Evolutionary conservation across 108 stramenopile species (phyloP).

Genomic region (Nitzschia palea): DNA sequence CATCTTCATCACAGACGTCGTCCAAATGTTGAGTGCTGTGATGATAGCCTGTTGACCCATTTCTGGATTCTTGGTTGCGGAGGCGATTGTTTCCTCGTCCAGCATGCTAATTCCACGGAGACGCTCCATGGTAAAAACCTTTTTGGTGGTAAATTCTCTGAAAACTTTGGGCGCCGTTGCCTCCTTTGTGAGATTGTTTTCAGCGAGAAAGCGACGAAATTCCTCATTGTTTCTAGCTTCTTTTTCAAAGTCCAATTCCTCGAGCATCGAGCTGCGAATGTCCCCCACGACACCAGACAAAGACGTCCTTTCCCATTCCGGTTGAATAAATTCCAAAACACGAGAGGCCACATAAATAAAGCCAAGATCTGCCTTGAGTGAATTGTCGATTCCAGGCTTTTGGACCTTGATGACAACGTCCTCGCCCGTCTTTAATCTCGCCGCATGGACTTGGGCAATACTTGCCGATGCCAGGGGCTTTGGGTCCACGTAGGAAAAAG

Average conservation of each 20-base stretch:
- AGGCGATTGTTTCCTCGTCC: slow-evolving; percentile 76
- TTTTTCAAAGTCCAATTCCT: slow-evolving; percentile 93
- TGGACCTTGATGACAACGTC: slow-evolving; percentile 96
- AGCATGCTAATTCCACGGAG: slow-evolving; percentile 88
- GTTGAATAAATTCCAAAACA: slow-evolving; percentile 87
- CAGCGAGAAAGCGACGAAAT: slow-evolving; percentile 82
- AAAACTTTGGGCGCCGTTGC: slow-evolving; percentile 83
- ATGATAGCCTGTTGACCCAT: slow-evolving; percentile 67
- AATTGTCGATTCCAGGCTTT: slow-evolving; percentile 90
- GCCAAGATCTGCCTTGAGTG: slow-evolving; percentile 89
- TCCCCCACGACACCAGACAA: slow-evolving; percentile 84
- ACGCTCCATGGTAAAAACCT: slow-evolving; percentile 91
- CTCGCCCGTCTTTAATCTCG: slow-evolving; percentile 81
- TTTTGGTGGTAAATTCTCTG: slow-evolving; percentile 65
- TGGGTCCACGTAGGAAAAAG: slow-evolving; percentile 72
- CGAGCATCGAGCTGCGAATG: slow-evolving; percentile 88
- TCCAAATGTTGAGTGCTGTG: slow-evolving; percentile 95
- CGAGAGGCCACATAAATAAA: slow-evolving; percentile 90
- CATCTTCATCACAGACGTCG: slow-evolving; percentile 79
- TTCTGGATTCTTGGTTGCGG: slow-evolving; percentile 76
- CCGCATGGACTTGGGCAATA: slow-evolving; percentile 94
- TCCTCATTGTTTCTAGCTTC: slow-evolving; percentile 89
- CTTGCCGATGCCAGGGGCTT: slow-evolving; percentile 87
- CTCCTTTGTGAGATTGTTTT: slow-evolving; percentile 54
- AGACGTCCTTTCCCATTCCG: slow-evolving; percentile 88